Percentiles rank a stretch among this genome's conserved stretches.
Conservation (phyloP, 2,329 filamentous ascomycete species). For the Pseudogymnoascus sp. region DNA sequence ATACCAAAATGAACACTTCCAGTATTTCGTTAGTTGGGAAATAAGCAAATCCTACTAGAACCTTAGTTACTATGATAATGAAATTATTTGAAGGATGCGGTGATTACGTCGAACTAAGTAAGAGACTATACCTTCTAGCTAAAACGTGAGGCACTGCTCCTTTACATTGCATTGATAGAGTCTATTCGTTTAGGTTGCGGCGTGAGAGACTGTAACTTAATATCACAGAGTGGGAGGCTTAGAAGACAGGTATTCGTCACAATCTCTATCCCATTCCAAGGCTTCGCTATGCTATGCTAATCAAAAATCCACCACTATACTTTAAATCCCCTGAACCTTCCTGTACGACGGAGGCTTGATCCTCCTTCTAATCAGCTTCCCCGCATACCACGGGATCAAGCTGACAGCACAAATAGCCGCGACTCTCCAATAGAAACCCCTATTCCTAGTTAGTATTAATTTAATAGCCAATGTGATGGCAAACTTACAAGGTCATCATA, state of each 20-base stretch:
- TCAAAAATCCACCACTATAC: neutral
- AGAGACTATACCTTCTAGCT: too few relatives aligned
- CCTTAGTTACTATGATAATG: too few relatives aligned
- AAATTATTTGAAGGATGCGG: too few relatives aligned
- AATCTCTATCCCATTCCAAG: neutral
- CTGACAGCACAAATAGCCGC: slow-evolving; percentile 71
- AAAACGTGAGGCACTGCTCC: too few relatives aligned
- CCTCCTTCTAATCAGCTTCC: slow-evolving; percentile 73
- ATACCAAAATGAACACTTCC: neutral
- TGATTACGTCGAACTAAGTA: too few relatives aligned
- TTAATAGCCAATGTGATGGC: too few relatives aligned
- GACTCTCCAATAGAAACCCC: slow-evolving; percentile 85
- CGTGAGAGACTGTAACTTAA: too few relatives aligned
- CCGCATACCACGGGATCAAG: slow-evolving; percentile 77
- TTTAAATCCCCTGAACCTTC: slow-evolving; percentile 66
- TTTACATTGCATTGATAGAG: too few relatives aligned
- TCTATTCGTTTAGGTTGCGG: too few relatives aligned
- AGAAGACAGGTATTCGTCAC: neutral
- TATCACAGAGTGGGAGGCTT: neutral
- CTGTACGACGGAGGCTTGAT: slow-evolving; percentile 90
- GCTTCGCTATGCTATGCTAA: slow-evolving; percentile 5
- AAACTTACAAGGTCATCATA: slow-evolving; percentile 58
- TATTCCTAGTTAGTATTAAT: too few relatives aligned
- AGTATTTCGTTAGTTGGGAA: too few relatives aligned
- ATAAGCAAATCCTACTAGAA: too few relatives aligned